Percentiles rank a stretch among this genome's conserved stretches.
These are phyloP conservation scores for Phytophthora sojae DNA, from an alignment of 352 stramenopile genomes.

Conservation along the genomic window DNA sequence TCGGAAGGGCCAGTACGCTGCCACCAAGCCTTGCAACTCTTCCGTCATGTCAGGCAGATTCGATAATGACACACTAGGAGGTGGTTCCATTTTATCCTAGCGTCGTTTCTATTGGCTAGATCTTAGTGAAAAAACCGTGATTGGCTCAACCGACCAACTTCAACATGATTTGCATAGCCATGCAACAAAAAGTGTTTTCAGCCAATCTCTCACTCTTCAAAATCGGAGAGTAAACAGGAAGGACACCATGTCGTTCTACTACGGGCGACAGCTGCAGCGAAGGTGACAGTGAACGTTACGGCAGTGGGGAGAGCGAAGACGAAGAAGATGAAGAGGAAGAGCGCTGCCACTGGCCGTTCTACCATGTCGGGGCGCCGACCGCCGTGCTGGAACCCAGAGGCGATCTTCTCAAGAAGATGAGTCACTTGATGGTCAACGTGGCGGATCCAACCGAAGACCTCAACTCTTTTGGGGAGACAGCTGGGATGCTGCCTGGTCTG, in stretches of 20 bases:
- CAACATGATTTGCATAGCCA: not conserved
- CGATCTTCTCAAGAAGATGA: not conserved
- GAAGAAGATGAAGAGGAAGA: not conserved
- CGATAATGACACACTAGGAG: no score
- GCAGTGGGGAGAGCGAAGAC: not conserved
- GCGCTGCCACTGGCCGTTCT: not conserved
- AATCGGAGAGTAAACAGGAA: not conserved
- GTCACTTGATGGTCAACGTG: not conserved
- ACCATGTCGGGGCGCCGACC: not conserved
- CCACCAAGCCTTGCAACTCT: not conserved
- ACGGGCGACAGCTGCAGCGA: not conserved
- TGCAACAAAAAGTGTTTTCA: no score
- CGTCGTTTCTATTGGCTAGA: not conserved
- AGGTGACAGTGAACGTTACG: not conserved
- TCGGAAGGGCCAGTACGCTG: constrained; percentile 3
- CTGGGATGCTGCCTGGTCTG: constrained; percentile 3
- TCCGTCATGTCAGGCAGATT: no score
- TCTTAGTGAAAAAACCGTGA: not conserved
- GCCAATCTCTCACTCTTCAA: not conserved
- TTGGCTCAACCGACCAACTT: not conserved
- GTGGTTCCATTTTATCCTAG: not conserved
- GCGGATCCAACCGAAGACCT: not conserved
- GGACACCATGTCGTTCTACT: not conserved
- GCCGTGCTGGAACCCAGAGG: not conserved
- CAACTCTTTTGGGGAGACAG: constrained; percentile 5